A percentile compares a stretch with the other conserved stretches of the same genome.
Evolutionary conservation across 2,329 filamentous ascomycete species (phyloP).

Genomic region (Exophiala oligosperma): DNA sequence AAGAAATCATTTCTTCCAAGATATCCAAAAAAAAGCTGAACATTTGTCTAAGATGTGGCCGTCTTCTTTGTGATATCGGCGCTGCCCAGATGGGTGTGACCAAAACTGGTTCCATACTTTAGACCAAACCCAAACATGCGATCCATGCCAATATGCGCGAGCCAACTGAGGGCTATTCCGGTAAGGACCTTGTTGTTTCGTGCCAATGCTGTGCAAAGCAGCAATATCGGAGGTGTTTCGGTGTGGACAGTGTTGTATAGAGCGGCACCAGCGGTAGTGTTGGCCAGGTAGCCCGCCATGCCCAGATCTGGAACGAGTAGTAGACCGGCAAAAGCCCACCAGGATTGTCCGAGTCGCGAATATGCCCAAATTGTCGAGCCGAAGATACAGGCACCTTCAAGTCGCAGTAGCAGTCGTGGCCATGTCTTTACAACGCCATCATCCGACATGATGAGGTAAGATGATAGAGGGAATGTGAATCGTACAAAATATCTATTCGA

Average conservation of each 20-base stretch:
- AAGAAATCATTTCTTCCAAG: too few species aligned
- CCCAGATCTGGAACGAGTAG: constrained; percentile 18
- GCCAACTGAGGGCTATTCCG: constrained; percentile 16
- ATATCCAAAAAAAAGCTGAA: too few species aligned
- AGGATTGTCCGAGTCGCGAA: constrained; percentile 8
- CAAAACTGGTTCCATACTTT: constrained; percentile 19
- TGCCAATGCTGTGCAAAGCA: constrained; percentile 16
- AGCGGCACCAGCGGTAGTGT: constrained; percentile 7
- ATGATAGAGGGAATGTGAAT: too few species aligned
- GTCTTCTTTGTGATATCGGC: too few species aligned
- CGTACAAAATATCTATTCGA: too few species aligned
- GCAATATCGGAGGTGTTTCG: constrained; percentile 14
- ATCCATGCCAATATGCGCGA: constrained; percentile 22
- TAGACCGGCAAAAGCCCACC: constrained; percentile 18
- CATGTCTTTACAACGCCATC: constrained; percentile 19
- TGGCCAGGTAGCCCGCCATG: constrained; percentile 19
- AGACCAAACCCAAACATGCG: constrained; percentile 19
- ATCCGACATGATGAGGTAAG: too few species aligned
- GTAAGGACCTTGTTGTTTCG: constrained; percentile 11
- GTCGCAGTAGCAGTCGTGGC: constrained; percentile 13
- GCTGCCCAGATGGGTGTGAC: constrained; percentile 18
- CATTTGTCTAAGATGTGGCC: too few species aligned
- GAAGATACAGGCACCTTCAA: constrained; percentile 18
- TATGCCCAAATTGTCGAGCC: constrained; percentile 18
- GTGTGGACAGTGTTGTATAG: constrained; percentile 19